These are phyloP conservation scores for Porogramme epimiltina DNA, from an alignment of 1,284 basidiomycete genomes.

Conservation along the genomic window DNA sequence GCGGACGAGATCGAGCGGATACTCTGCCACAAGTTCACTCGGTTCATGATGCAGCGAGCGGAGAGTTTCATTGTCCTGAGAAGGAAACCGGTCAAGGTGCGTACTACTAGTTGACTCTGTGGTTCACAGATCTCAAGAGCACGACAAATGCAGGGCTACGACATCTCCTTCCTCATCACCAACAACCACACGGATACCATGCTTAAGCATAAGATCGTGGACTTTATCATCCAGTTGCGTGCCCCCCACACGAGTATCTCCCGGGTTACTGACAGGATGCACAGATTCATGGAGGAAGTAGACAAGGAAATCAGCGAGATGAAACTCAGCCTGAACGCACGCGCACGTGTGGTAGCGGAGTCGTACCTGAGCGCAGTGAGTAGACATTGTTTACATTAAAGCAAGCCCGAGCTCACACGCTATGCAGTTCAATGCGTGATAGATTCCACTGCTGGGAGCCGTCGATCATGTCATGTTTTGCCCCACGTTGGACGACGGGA, in stretches of 20 bases:
- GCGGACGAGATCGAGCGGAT: slow-evolving; percentile 99
- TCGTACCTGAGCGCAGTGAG: slow-evolving; percentile 79
- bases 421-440: slow-evolving; percentile 25
- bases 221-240: slow-evolving; percentile 94
- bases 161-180: slow-evolving; percentile 98
- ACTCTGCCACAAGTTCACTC: slow-evolving; percentile 97
- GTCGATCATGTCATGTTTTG: too few species aligned
- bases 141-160: slow-evolving; percentile 82
- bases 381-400: slow-evolving; percentile 10
- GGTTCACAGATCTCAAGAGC: background rate
- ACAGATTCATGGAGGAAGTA: slow-evolving; percentile 97
- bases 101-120: slow-evolving; percentile 25
- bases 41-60: slow-evolving; percentile 98
- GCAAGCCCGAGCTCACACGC: background rate
- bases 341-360: slow-evolving; percentile 97
- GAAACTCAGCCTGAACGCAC: slow-evolving; percentile 91
- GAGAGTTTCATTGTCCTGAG: slow-evolving; percentile 97
- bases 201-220: slow-evolving; percentile 99
- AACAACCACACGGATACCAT: slow-evolving; percentile 97
- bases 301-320: slow-evolving; percentile 91
- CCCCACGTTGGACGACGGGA: too few species aligned
- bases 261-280: background rate
- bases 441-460: too few species aligned
- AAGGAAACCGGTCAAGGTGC: slow-evolving; percentile 87
- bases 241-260: background rate